phyloP scores from a whole-genome alignment of 345 rosid genomes.

The Linum trigynum region DNA sequence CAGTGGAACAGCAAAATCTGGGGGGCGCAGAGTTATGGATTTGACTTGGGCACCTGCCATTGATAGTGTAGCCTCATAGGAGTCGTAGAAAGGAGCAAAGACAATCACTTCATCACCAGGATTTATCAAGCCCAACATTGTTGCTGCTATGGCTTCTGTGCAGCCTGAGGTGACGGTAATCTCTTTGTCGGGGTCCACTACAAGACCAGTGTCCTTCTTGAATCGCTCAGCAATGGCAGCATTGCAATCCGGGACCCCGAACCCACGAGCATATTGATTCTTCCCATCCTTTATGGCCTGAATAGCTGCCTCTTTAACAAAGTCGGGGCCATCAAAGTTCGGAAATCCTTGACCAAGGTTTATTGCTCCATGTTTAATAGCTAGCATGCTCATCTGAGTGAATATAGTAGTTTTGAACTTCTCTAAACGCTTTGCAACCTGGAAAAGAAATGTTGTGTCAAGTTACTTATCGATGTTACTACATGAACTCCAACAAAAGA shows the following conservation, averaged over 20 bases:
- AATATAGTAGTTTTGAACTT: conserved; percentile 93
- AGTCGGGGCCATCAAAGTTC: conserved; percentile 92
- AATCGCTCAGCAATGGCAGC: conserved; percentile 62
- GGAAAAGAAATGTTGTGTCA: background rate
- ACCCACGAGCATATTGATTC: conserved; percentile 92
- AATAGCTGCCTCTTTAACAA: conserved; percentile 87
- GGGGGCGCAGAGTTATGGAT: conserved; percentile 73
- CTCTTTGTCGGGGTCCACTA: conserved; percentile 82
- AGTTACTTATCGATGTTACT: background rate
- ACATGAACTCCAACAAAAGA: too few species aligned
- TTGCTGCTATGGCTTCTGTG: conserved; percentile 91
- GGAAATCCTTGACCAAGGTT: conserved; percentile 97
- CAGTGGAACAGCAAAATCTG: conserved; percentile 61
- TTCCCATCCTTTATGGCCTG: conserved; percentile 84
- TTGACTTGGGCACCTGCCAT: conserved; percentile 89
- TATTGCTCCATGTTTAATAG: conserved; percentile 77
- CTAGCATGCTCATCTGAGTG: conserved; percentile 85
- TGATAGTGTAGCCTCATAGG: conserved; percentile 89
- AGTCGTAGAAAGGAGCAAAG: conserved; percentile 89
- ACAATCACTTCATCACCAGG: conserved; percentile 92
- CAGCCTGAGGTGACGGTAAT: conserved; percentile 90
- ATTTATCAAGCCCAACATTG: conserved; percentile 73
- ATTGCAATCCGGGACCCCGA: conserved; percentile 66
- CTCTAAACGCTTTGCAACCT: conserved; percentile 88
- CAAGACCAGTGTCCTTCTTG: conserved; percentile 59